These are phyloP conservation scores for Sphaerulina musiva DNA, from an alignment of 2,329 filamentous ascomycete species.

Conservation along the genomic window DNA sequence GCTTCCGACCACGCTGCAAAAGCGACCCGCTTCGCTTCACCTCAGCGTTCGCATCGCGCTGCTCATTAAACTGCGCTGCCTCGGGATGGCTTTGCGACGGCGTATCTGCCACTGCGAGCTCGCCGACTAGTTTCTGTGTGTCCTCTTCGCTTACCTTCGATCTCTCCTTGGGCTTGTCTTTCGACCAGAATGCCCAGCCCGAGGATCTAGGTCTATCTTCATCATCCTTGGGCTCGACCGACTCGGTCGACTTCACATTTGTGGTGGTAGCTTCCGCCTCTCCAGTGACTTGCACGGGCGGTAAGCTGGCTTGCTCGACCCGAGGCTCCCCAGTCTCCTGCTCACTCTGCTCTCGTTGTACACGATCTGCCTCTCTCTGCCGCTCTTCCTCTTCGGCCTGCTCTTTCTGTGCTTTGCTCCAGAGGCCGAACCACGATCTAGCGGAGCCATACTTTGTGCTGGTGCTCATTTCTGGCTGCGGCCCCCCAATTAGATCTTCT, in stretches of 20 bases:
- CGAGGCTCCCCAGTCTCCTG: conserved; percentile 16
- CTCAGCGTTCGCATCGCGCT: conserved; percentile 17
- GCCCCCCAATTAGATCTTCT: conserved; percentile 6
- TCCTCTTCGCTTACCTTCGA: conserved; percentile 47
- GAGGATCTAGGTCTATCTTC: conserved; percentile 43
- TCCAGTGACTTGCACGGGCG: conserved; percentile 15
- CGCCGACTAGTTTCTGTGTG: conserved; percentile 51
- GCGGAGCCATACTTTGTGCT: conserved; percentile 17
- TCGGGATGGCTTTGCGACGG: conserved; percentile 47
- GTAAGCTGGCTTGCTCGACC: conserved; percentile 5
- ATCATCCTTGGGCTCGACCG: conserved; percentile 3
- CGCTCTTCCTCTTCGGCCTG: conserved; percentile 26
- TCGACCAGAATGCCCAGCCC: conserved; percentile 78
- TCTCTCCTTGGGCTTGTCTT: conserved; percentile 44
- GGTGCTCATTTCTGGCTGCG: conserved; percentile 24
- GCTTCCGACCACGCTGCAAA: conserved; percentile 23
- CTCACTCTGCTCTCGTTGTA: not conserved
- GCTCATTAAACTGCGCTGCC: conserved; percentile 45
- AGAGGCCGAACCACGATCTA: conserved; percentile 45
- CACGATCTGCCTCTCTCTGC: conserved; percentile 15
- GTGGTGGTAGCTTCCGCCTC: conserved; percentile 10
- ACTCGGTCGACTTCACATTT: conserved; percentile 3
- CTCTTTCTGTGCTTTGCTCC: conserved; percentile 44
- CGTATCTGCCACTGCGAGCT: conserved; percentile 46
- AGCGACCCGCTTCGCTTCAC: conserved; percentile 22